These are phyloP conservation scores for Lonicera japonica DNA, from an alignment of 129 eudicot genomes.

Conservation along the genomic window DNA sequence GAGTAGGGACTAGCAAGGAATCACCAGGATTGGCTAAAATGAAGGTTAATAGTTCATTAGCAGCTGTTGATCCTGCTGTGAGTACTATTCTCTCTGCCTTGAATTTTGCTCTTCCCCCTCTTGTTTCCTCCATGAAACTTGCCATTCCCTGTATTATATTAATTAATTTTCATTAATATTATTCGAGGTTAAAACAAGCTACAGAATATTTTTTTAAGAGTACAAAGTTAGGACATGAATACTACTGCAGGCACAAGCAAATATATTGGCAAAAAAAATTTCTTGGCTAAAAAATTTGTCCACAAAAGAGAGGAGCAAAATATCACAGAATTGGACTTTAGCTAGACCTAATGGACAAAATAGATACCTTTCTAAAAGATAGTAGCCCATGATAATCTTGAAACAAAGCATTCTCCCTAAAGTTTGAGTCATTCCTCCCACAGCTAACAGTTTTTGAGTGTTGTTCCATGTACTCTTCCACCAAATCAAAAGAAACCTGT, in stretches of 20 bases:
- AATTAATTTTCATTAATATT: neutral
- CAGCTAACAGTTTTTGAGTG: conserved; percentile 46
- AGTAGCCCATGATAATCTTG: conserved; percentile 96
- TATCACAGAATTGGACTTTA: neutral
- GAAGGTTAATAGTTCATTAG: conserved; percentile 90
- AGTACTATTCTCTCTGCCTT: conserved; percentile 71
- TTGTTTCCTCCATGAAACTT: conserved; percentile 90
- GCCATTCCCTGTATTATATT: conserved; percentile 81
- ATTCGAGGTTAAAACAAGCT: no score
- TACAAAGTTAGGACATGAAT: neutral
- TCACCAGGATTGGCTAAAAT: conserved; percentile 95
- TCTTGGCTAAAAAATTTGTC: no score
- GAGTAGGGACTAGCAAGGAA: conserved; percentile 87
- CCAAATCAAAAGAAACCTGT: conserved; percentile 90
- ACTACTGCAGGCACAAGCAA: no score
- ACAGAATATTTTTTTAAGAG: no score
- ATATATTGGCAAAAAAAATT: no score
- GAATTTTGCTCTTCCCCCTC: conserved; percentile 90
- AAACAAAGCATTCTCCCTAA: conserved; percentile 91
- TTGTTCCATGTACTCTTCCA: conserved; percentile 71
- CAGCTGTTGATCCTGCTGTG: conserved; percentile 97
- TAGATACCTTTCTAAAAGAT: conserved; percentile 72
- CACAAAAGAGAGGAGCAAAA: no score
- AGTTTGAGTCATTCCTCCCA: conserved; percentile 48
- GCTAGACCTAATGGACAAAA: neutral